Conservation (phyloP, 176 grass and related monocot species). For the Oryza punctata region DNA sequence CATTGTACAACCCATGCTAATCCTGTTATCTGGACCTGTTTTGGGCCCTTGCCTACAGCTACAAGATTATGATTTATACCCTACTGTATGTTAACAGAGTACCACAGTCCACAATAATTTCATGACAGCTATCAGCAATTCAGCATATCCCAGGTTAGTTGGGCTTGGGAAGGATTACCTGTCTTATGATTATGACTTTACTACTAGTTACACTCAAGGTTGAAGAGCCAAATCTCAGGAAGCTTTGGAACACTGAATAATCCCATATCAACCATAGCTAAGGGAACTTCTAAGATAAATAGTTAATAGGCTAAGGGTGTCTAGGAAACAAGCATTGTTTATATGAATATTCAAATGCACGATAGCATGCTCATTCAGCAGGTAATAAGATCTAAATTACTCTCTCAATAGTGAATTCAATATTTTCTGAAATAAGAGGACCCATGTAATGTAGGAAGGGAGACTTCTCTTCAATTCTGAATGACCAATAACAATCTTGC, state of each 20-base stretch:
- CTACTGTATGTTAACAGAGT: neutral
- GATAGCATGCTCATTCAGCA: neutral
- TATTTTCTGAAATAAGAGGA: neutral
- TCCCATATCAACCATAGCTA: neutral
- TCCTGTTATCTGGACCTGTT: neutral
- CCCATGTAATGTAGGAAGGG: neutral
- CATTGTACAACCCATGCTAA: neutral
- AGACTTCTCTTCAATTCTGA: neutral
- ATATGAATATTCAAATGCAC: neutral
- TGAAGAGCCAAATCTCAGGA: neutral
- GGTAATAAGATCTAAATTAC: neutral
- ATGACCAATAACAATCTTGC: slow-evolving; percentile 12
- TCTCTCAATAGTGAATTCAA: neutral
- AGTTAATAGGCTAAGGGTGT: neutral
- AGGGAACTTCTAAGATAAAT: neutral
- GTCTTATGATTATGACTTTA: neutral
- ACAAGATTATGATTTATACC: neutral
- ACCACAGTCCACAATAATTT: neutral
- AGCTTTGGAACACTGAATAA: neutral
- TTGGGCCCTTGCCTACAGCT: neutral
- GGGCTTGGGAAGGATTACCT: neutral
- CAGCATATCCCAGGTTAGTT: slow-evolving; percentile 1
- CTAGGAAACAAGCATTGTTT: neutral
- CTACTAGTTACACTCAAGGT: neutral
- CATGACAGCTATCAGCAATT: neutral